Base-by-base conservation (phyloP, 257 asterid genomes). In the Eustoma russellianum region DNA sequence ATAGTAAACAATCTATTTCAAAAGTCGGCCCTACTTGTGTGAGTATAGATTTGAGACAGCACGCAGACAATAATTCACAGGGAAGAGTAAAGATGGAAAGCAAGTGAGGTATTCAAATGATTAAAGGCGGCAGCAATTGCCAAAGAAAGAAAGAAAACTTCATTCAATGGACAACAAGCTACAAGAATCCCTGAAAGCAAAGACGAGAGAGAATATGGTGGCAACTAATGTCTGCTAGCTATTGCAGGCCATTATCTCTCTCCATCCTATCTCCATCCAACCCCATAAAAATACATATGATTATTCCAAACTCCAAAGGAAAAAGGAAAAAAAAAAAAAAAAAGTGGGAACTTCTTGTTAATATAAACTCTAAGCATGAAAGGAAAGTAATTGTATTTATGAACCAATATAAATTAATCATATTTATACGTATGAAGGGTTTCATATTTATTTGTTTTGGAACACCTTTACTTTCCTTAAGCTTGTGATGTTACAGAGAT, bases 191-290 rank as follows among this genome's bases (percentile, higher is more conserved):
- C 71, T 53, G 77, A 81, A 81, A 83, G 82, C 74, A 70, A 74
- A 83, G 88, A 81, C 66, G 79, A 74, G 77, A 77, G 30, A 75
- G 85, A 79, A 79, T 79, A 80, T 70, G 94, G 90, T 74, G 86
- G 87, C 75, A 77, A 24, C 84, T 80, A 85, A 75, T 85, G 94
- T 75, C 80, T 75, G 89, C 83, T 77, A 54, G 82, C 83, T 77
- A 54, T 81, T 74, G 72, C 74, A 75, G 82, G 81, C 88, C 90
- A 80, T 81, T 82, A 79, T 86, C 94, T 76, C 78, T 75, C 75
- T 69, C 79, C 74, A 69, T 73, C 61, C 69, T 57, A 66, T 70
- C 74, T 46, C 69, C 74, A 72, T 72, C 93, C 79, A 65, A 64
- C 74, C 76, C 77, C 57, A 41, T 33, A 57, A 59, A 50, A 30